Evolutionary conservation across 2,329 filamentous ascomycete species (phyloP).

Genomic region (Clarireedia hainanense): DNA sequence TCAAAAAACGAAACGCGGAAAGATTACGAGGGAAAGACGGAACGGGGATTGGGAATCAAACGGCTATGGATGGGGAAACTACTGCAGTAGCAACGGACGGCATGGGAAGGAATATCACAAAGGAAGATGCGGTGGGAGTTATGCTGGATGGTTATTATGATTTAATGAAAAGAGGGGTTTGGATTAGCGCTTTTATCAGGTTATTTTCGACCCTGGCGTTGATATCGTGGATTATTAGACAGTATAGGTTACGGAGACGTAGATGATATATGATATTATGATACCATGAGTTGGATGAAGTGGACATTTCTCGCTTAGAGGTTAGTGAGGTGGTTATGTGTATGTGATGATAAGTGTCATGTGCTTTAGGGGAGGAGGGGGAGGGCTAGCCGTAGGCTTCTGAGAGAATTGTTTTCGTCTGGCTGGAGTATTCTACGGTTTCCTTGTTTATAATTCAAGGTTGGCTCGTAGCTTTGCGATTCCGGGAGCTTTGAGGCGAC

Average conservation of each 20-base stretch:
- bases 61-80: conserved; percentile 23
- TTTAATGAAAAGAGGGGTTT: conserved; percentile 23
- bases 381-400: too few species aligned
- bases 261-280: not conserved
- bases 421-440: too few species aligned
- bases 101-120: conserved; percentile 15
- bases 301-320: not conserved
- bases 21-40: conserved; percentile 20
- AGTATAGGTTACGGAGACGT: not conserved
- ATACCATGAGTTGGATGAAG: not conserved
- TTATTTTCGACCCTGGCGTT: conserved; percentile 8
- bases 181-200: conserved; percentile 21
- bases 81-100: conserved; percentile 17
- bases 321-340: not conserved
- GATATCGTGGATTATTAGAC: conserved; percentile 5
- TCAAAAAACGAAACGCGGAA: conserved; percentile 42
- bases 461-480: too few species aligned
- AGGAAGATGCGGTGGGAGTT: conserved; percentile 23
- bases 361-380: not conserved
- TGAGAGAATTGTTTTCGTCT: too few species aligned
- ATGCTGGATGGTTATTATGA: conserved; percentile 30
- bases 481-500: too few species aligned
- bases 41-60: conserved; percentile 17
- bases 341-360: not conserved
- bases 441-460: too few species aligned